These are phyloP conservation scores for Penicillium chermesinum DNA, from an alignment of 495 filamentous ascomycete genomes.

Conservation along the genomic window DNA sequence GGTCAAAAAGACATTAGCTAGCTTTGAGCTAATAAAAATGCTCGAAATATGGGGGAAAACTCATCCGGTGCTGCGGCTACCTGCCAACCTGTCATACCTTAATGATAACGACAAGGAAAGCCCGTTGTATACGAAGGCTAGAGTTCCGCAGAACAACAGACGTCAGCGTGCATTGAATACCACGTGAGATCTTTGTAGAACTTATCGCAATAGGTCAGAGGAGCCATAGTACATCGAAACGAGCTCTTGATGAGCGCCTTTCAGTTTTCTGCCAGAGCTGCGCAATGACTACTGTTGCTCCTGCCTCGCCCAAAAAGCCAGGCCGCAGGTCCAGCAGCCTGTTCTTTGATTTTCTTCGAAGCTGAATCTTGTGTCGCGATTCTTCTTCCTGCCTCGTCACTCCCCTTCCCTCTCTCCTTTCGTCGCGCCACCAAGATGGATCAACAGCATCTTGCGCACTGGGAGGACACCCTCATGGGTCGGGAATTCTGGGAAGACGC, in stretches of 20 bases:
- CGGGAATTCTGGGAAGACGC: constrained; percentile 29
- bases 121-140: no score
- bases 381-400: background rate
- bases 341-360: background rate
- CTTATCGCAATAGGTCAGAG: background rate
- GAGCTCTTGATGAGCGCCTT: background rate
- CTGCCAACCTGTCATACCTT: no score
- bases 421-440: constrained; percentile 14
- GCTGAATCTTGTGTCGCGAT: background rate
- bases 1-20: no score
- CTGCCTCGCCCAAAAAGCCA: constrained; percentile 1
- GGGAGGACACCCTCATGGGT: constrained; percentile 28
- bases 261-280: background rate
- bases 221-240: no score
- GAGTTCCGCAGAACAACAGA: background rate
- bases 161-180: no score
- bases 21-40: no score
- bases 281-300: background rate
- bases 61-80: no score
- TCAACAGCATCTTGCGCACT: constrained; percentile 22
- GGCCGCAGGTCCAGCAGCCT: background rate
- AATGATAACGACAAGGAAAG: no score
- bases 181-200: background rate
- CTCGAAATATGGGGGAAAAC: no score
- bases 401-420: background rate